A percentile compares a stretch with the other conserved stretches of the same genome.
phyloP scores from a whole-genome alignment of 2,329 filamentous ascomycete species.

The Penicillium sp. region DNA sequence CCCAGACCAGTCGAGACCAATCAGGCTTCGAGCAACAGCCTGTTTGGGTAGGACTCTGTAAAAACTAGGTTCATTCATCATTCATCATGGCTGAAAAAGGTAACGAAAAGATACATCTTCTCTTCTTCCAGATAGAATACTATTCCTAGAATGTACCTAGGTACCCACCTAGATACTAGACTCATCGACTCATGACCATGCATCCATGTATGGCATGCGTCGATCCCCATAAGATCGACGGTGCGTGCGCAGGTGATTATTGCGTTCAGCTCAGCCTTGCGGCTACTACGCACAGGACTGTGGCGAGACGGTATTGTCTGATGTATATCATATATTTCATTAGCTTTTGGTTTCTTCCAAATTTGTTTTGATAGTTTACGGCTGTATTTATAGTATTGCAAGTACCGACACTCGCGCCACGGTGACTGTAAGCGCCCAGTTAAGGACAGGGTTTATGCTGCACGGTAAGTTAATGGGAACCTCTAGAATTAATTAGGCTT shows the following conservation, averaged over 20 bases:
- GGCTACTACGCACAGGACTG: constrained; percentile 10
- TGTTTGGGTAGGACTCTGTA: constrained; percentile 3
- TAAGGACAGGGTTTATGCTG: constrained; percentile 5
- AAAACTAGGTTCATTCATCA: too few species aligned
- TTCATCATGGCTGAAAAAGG: too few species aligned
- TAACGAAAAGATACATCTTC: too few species aligned
- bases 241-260: constrained; percentile 20
- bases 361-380: too few species aligned
- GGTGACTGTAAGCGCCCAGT: constrained; percentile 7
- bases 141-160: too few species aligned
- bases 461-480: constrained; percentile 11
- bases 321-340: too few species aligned
- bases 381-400: too few species aligned
- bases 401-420: constrained; percentile 12
- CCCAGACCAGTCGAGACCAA: constrained; percentile 6
- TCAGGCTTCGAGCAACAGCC: not conserved
- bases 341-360: too few species aligned
- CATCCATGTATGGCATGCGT: constrained; percentile 1
- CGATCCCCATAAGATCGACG: constrained; percentile 17
- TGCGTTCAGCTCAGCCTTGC: constrained; percentile 21
- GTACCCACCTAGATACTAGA: too few species aligned
- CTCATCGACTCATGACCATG: too few species aligned
- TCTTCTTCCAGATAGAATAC: constrained; percentile 1
- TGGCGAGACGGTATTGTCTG: too few species aligned
- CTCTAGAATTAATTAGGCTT: constrained; percentile 2